Base-by-base conservation (phyloP, 352 stramenopile species). In the Paralagenidium karlingii region DNA sequence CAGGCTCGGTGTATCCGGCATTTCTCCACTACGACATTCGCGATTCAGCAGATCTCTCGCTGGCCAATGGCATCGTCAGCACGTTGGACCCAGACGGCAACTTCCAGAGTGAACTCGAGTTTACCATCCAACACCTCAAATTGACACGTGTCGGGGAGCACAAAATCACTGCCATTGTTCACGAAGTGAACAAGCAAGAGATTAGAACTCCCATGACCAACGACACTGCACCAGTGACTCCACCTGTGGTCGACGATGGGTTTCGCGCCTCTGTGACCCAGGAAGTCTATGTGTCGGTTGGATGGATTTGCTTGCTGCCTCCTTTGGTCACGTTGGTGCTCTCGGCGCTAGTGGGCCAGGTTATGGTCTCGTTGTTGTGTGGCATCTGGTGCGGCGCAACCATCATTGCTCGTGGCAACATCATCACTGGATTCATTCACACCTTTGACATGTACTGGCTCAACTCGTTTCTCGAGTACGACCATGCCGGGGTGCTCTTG, bases 371-470 rank as follows among this genome's bases (percentile, higher is more conserved):
- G 9, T 54, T 95, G 19, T 63, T 94, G 29, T 61, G 69, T 5
- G 82, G 82, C 20, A 82, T 95, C 48, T 95, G 82, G 81, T 78
- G 77, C 34, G 82, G 82, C 29, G 75, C 80, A 15, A 86, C 61
- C 26, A 94, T 86, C 51, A 70, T 89, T 13, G 75, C 59, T 45
- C 63, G 78, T 31, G 78, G 78, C 41, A 70, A 93, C 53, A 63
- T 63, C 24, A 61, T 90, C 21, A 58, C 55, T 20, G 77, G 66
- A 9, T 90, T 94, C 46, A 45, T 90, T 38, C 73, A 73, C 29
- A 86, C 78, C 4, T 86, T 94, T 40, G 79, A 92, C 49, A 81
- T 70, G 45, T 93, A 94, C 64, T 89, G 85, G 68, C 62, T 88
- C 16, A 64, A 82, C 29, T 64, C 81, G 1, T 89, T 95, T 36